Percentiles rank a stretch among this genome's conserved stretches.
phyloP scores from a whole-genome alignment of 2,329 filamentous ascomycete species.

The Paraconiothyrium brasiliense region DNA sequence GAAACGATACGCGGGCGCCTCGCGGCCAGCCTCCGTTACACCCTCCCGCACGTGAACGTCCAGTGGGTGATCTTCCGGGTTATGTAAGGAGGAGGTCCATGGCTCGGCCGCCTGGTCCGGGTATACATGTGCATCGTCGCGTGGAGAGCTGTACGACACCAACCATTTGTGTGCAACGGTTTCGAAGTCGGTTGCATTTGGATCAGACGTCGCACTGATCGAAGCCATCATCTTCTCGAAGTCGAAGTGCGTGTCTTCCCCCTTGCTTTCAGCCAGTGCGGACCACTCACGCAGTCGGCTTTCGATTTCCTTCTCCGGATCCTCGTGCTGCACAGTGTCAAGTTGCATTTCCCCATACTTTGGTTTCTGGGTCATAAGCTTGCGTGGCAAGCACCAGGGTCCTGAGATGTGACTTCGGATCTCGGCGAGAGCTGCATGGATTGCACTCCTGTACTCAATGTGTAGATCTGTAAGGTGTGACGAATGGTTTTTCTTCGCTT shows the following conservation, averaged over 20 bases:
- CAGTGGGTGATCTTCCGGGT: slow-evolving; percentile 35
- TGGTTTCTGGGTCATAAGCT: slow-evolving; percentile 30
- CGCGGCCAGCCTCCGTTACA: slow-evolving; percentile 17
- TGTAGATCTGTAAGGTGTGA: slow-evolving; percentile 43
- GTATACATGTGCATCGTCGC: slow-evolving; percentile 24
- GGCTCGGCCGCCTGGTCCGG: slow-evolving; percentile 25
- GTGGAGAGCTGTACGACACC: slow-evolving; percentile 36
- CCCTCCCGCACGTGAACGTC: slow-evolving; percentile 33
- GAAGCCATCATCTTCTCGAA: slow-evolving; percentile 49
- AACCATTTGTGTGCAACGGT: slow-evolving; percentile 34
- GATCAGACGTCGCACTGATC: slow-evolving; percentile 34
- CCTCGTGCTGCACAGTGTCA: slow-evolving; percentile 28
- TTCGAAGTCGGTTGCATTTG: slow-evolving; percentile 27
- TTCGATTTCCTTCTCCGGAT: slow-evolving; percentile 42
- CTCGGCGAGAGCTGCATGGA: slow-evolving; percentile 52
- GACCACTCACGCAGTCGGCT: slow-evolving; percentile 42
- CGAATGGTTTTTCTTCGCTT: slow-evolving; percentile 54
- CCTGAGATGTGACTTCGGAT: slow-evolving; percentile 37
- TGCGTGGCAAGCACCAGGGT: slow-evolving; percentile 39
- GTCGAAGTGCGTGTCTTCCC: slow-evolving; percentile 37
- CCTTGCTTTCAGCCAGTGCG: slow-evolving; percentile 31
- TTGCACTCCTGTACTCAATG: slow-evolving; percentile 45
- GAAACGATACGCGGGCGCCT: slow-evolving; percentile 41
- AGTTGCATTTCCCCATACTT: slow-evolving; percentile 20
- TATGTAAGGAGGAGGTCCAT: slow-evolving; percentile 44